phyloP scores from a whole-genome alignment of 306 rosid genomes.

The Vigna mungo region DNA sequence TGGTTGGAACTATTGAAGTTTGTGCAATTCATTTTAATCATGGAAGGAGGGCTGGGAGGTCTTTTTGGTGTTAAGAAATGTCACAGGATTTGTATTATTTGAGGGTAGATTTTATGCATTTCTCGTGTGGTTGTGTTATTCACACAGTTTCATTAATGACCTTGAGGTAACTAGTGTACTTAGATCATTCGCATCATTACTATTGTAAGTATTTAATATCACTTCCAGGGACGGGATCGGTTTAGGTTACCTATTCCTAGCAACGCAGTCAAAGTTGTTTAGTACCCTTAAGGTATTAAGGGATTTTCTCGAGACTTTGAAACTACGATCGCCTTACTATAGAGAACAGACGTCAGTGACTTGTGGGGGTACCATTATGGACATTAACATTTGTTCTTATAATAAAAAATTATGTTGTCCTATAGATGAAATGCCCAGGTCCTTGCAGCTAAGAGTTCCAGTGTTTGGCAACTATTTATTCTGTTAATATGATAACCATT shows the following conservation, averaged over 20 bases:
- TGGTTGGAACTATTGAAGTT: not conserved
- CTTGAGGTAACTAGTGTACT: not conserved
- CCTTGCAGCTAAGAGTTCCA: not conserved
- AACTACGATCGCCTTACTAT: too few relatives aligned
- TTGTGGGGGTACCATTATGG: not conserved
- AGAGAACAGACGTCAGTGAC: not conserved
- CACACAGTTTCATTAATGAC: not conserved
- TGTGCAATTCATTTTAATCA: too few relatives aligned
- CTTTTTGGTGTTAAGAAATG: not conserved
- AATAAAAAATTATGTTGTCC: not conserved
- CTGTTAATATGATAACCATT: not conserved
- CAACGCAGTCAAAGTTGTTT: not conserved
- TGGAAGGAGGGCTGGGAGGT: not conserved
- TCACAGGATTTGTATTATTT: not conserved
- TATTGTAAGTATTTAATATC: not conserved
- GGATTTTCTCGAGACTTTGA: not conserved
- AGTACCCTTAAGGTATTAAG: not conserved
- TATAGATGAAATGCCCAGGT: not conserved
- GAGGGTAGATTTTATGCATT: not conserved
- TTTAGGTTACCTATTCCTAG: constrained; percentile 2
- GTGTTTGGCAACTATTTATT: not conserved
- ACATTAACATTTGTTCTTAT: not conserved
- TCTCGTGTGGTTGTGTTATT: not conserved
- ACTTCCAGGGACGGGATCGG: not conserved
- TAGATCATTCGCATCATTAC: not conserved